These are phyloP conservation scores for Talaromyces islandicus DNA, from an alignment of 2,329 filamentous ascomycete genomes.

Conservation along the genomic window DNA sequence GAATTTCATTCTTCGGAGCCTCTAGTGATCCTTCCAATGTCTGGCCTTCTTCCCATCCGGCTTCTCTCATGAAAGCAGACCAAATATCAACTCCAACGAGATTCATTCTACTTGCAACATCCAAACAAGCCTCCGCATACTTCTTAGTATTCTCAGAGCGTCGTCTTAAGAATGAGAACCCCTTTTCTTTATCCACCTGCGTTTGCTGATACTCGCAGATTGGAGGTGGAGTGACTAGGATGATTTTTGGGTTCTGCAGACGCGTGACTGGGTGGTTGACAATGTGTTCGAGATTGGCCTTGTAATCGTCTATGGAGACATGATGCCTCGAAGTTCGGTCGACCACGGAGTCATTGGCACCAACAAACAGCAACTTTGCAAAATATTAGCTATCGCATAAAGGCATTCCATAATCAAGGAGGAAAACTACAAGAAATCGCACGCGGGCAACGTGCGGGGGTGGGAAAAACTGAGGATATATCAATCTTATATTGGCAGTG, in stretches of 20 bases:
- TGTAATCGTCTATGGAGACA: conserved; percentile 69
- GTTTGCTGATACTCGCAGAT: conserved; percentile 67
- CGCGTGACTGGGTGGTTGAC: conserved; percentile 63
- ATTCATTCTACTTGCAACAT: conserved; percentile 50
- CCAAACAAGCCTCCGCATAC: conserved; percentile 61
- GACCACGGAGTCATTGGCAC: conserved; percentile 84
- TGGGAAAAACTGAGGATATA: conserved; percentile 66
- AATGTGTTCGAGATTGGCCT: conserved; percentile 64
- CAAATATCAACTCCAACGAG: conserved; percentile 73
- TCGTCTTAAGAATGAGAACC: conserved; percentile 45
- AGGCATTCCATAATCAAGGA: background rate
- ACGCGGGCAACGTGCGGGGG: conserved; percentile 48
- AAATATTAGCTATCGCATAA: background rate
- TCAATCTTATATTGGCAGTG: conserved; percentile 64
- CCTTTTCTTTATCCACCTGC: conserved; percentile 42
- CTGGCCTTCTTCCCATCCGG: conserved; percentile 47
- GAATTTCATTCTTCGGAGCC: background rate
- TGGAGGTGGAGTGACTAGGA: conserved; percentile 73
- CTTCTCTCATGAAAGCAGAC: conserved; percentile 65
- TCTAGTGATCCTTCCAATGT: conserved; percentile 46
- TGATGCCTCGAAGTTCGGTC: conserved; percentile 61
- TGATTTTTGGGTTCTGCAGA: conserved; percentile 66
- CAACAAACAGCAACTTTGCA: conserved; percentile 67
- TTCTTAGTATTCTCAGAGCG: conserved; percentile 56
- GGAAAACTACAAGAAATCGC: conserved; percentile 33